phyloP scores from a whole-genome alignment of 1,139 yeast genomes.

The Geotrichum reessii region DNA sequence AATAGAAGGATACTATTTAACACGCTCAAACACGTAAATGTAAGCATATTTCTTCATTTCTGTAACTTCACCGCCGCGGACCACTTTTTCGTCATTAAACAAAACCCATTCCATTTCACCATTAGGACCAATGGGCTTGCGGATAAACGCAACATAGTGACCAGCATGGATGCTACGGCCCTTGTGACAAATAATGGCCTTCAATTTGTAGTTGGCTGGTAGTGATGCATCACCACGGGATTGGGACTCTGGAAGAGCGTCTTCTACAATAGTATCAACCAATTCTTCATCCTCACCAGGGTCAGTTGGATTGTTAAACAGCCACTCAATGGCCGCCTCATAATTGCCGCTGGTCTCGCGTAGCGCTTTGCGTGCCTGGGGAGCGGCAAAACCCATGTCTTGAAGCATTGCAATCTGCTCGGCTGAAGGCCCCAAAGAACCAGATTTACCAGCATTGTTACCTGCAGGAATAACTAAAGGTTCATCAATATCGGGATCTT shows the following conservation, averaged over 20 bases:
- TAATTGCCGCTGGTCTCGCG: constrained; percentile 51
- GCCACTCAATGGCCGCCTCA: constrained; percentile 85
- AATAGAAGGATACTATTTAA: no score
- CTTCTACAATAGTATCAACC: constrained; percentile 18
- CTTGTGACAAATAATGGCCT: constrained; percentile 84
- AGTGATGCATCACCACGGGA: constrained; percentile 25
- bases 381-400: constrained; percentile 71
- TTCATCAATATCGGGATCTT: constrained; percentile 69
- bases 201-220: constrained; percentile 47
- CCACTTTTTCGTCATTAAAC: constrained; percentile 92
- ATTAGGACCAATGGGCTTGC: constrained; percentile 36
- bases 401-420: constrained; percentile 49
- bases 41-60: constrained; percentile 56
- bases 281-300: constrained; percentile 39
- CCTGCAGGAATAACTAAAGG: constrained; percentile 41
- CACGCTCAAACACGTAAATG: constrained; percentile 37
- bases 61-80: constrained; percentile 53
- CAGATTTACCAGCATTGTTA: constrained; percentile 1
- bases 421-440: constrained; percentile 12
- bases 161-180: constrained; percentile 95
- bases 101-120: constrained; percentile 64
- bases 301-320: constrained; percentile 71
- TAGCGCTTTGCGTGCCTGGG: constrained; percentile 66
- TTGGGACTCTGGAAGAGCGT: constrained; percentile 23
- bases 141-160: constrained; percentile 83